These are phyloP conservation scores for Nannochloropsis gaditana DNA, from an alignment of 108 stramenopile species.

Conservation along the genomic window DNA sequence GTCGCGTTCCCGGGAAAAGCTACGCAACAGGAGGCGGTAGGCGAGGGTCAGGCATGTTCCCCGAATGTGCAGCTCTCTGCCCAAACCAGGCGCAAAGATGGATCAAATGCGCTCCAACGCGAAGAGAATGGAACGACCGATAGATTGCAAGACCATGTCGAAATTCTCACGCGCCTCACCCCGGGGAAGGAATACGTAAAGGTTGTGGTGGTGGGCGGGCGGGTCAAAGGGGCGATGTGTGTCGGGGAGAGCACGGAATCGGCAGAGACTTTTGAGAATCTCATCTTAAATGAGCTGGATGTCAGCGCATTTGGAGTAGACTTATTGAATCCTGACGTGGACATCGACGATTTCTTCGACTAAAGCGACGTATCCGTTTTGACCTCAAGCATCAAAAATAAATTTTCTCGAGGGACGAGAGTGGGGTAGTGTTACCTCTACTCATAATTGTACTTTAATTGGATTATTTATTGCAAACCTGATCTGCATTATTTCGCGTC, in stretches of 20 bases:
- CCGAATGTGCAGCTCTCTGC: neutral
- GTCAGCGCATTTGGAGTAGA: conserved; percentile 34
- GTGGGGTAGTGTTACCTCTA: no score
- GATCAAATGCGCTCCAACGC: neutral
- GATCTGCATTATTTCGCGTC: no score
- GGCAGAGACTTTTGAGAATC: conserved; percentile 56
- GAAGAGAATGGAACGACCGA: neutral
- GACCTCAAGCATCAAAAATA: neutral
- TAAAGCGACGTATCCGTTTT: conserved; percentile 23
- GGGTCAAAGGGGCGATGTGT: conserved; percentile 52
- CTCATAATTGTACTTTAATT: no score
- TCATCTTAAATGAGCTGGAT: conserved; percentile 50
- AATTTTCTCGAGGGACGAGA: no score
- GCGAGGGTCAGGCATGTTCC: neutral
- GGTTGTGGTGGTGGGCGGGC: conserved; percentile 40
- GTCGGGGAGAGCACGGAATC: conserved; percentile 52
- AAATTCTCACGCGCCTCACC: conserved; percentile 23
- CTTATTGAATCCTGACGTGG: conserved; percentile 46
- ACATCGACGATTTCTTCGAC: conserved; percentile 55
- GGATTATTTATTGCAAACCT: no score
- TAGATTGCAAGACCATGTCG: neutral
- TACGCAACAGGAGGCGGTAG: neutral
- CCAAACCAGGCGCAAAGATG: neutral
- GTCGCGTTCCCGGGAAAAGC: neutral
- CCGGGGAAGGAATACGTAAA: conserved; percentile 34